phyloP scores from a whole-genome alignment of 2,329 filamentous ascomycete species.

The Beauveria sp. region DNA sequence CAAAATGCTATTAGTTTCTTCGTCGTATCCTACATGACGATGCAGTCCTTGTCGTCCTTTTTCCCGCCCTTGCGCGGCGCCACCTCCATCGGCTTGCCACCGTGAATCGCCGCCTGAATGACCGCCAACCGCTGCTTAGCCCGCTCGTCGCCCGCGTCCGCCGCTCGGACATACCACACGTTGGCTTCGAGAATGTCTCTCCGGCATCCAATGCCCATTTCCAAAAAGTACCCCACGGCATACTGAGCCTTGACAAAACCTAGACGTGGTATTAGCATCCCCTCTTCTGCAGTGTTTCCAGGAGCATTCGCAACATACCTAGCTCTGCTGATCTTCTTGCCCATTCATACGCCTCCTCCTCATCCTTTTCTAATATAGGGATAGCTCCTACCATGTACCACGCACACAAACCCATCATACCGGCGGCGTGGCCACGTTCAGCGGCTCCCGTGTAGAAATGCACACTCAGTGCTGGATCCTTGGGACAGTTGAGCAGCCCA shows the following conservation, averaged over 20 bases:
- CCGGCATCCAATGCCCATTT: slow-evolving; percentile 95
- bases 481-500: slow-evolving; percentile 76
- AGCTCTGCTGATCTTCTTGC: slow-evolving; percentile 76
- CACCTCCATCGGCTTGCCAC: slow-evolving; percentile 47
- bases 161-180: slow-evolving; percentile 95
- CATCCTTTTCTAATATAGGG: slow-evolving; percentile 87
- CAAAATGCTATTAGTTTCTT: slow-evolving; percentile 9
- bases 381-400: slow-evolving; percentile 98
- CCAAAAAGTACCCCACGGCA: slow-evolving; percentile 92
- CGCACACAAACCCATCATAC: slow-evolving; percentile 97
- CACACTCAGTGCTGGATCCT: slow-evolving; percentile 85
- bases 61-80: slow-evolving; percentile 38
- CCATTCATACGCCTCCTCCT: slow-evolving; percentile 96
- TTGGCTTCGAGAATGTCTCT: slow-evolving; percentile 95
- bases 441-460: slow-evolving; percentile 96
- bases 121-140: slow-evolving; percentile 80
- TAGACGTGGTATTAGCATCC: slow-evolving; percentile 23
- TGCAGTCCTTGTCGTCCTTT: slow-evolving; percentile 48
- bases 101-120: slow-evolving; percentile 73
- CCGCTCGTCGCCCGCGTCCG: slow-evolving; percentile 82
- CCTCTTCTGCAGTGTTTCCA: background rate
- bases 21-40: slow-evolving; percentile 40
- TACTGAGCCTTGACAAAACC: slow-evolving; percentile 76
- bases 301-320: slow-evolving; percentile 48
- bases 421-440: slow-evolving; percentile 70